A percentile compares a stretch with the other conserved stretches of the same genome.
Conservation (phyloP, 2,329 filamentous ascomycete species). For the Arthrobotrys megalospora region DNA sequence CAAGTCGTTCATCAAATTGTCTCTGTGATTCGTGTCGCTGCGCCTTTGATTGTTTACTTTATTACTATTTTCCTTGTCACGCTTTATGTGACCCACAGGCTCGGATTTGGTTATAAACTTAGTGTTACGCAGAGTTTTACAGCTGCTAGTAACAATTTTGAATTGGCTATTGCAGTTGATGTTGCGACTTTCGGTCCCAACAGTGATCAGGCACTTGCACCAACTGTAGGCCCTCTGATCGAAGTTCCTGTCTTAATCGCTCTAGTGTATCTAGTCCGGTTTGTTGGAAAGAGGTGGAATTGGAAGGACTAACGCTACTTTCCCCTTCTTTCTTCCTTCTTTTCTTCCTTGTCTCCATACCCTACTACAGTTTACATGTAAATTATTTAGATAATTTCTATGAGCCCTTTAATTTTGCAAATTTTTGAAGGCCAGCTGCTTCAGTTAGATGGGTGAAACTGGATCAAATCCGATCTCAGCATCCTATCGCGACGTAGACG, state of each 20-base stretch:
- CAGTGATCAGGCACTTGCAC: slow-evolving; percentile 84
- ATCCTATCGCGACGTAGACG: too few relatives aligned
- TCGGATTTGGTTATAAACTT: slow-evolving; percentile 81
- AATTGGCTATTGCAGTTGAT: slow-evolving; percentile 89
- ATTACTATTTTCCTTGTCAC: slow-evolving; percentile 80
- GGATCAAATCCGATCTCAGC: too few relatives aligned
- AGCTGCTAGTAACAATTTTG: slow-evolving; percentile 93
- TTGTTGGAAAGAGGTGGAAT: slow-evolving; percentile 72
- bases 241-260: slow-evolving; percentile 86
- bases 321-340: too few relatives aligned
- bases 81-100: slow-evolving; percentile 73
- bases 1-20: slow-evolving; percentile 87
- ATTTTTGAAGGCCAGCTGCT: too few relatives aligned
- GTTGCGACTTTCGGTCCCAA: slow-evolving; percentile 83
- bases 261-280: slow-evolving; percentile 81
- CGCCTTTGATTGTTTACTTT: slow-evolving; percentile 87
- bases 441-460: too few relatives aligned
- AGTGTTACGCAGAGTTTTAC: slow-evolving; percentile 86
- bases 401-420: too few relatives aligned
- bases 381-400: too few relatives aligned
- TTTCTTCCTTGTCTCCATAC: too few relatives aligned
- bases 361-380: too few relatives aligned
- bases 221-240: slow-evolving; percentile 86
- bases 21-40: slow-evolving; percentile 83
- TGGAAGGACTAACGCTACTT: slow-evolving; percentile 73